Percentiles rank a stretch among this genome's conserved stretches.
phyloP scores from a whole-genome alignment of 805 yeast species.

The Candida maltosa region DNA sequence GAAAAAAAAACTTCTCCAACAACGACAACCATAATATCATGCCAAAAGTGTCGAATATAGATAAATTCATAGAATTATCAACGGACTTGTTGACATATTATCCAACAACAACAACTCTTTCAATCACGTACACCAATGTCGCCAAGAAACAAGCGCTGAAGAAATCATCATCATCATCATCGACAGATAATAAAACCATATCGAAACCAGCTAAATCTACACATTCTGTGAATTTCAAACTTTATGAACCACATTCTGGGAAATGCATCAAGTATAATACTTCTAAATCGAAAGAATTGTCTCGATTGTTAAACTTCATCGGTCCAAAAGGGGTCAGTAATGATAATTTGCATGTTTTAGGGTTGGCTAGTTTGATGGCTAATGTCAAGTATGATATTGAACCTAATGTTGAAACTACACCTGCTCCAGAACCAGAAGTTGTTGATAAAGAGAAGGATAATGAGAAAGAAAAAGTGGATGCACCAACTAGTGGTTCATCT shows the following conservation, averaged over 20 bases:
- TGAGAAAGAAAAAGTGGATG: constrained; percentile 8
- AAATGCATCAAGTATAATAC: constrained; percentile 58
- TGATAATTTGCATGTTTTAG: constrained; percentile 18
- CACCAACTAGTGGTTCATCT: constrained; percentile 9
- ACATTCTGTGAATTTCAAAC: constrained; percentile 49
- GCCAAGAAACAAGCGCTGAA: constrained; percentile 17
- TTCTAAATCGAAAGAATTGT: constrained; percentile 65
- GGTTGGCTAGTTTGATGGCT: constrained; percentile 40
- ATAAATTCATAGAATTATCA: constrained; percentile 27
- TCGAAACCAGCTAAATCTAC: constrained; percentile 18
- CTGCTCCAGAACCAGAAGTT: constrained; percentile 10
- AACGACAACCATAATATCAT: constrained; percentile 1
- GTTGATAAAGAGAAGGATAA: constrained; percentile 10
- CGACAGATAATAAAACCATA: constrained; percentile 8
- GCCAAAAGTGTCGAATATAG: constrained; percentile 12
- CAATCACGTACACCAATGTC: constrained; percentile 34
- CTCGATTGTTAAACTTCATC: constrained; percentile 65
- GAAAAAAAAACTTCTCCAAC: constrained; percentile 4
- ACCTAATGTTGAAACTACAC: constrained; percentile 10
- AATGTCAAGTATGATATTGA: constrained; percentile 29
- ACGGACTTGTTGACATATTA: constrained; percentile 32
- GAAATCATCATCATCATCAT: constrained; percentile 1
- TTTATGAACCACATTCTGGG: constrained; percentile 64
- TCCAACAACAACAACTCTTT: constrained; percentile 32
- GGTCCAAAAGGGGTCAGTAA: constrained; percentile 61